Percentiles rank a stretch among this genome's conserved stretches.
Evolutionary conservation across 192 early-diverging fungal genomes (phyloP).

Genomic region (Coemansia sp.): DNA sequence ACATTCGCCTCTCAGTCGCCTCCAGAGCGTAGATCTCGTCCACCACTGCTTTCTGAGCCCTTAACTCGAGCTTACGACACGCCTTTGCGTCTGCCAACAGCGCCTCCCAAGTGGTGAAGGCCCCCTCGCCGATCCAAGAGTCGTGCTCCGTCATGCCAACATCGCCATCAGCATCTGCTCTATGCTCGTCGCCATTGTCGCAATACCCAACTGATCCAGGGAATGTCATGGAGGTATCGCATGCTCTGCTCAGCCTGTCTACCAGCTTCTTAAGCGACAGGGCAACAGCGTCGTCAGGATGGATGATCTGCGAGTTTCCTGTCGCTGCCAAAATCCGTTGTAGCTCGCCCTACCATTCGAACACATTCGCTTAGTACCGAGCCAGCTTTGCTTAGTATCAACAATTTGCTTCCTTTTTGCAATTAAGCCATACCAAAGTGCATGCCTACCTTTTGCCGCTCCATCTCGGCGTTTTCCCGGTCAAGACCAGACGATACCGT

Average conservation of each 20-base stretch:
- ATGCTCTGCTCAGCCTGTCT: slow-evolving; percentile 9
- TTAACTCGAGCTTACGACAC: not conserved
- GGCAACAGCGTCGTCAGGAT: slow-evolving; percentile 35
- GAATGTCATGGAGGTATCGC: not conserved
- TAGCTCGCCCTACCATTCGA: slow-evolving; percentile 11
- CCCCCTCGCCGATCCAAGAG: slow-evolving; percentile 25
- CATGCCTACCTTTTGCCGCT: slow-evolving; percentile 24
- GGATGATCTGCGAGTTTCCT: slow-evolving; percentile 18
- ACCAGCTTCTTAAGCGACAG: slow-evolving; percentile 39
- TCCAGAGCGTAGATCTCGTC: slow-evolving; percentile 9
- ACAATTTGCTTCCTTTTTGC: not conserved
- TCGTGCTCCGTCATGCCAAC: slow-evolving; percentile 1
- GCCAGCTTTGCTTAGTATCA: not conserved
- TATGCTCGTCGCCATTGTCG: not conserved
- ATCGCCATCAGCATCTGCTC: slow-evolving; percentile 1
- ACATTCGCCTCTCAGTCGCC: slow-evolving; percentile 31
- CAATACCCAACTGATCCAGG: not conserved
- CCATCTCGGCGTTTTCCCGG: slow-evolving; percentile 12
- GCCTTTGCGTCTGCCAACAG: slow-evolving; percentile 28
- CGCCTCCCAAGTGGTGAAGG: slow-evolving; percentile 39
- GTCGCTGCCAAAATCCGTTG: not conserved
- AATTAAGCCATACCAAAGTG: not conserved
- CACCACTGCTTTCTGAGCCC: not conserved
- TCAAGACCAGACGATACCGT: slow-evolving; percentile 20
- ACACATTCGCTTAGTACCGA: not conserved